phyloP scores from a whole-genome alignment of 345 rosid genomes.

The Eucalyptus pauciflora region DNA sequence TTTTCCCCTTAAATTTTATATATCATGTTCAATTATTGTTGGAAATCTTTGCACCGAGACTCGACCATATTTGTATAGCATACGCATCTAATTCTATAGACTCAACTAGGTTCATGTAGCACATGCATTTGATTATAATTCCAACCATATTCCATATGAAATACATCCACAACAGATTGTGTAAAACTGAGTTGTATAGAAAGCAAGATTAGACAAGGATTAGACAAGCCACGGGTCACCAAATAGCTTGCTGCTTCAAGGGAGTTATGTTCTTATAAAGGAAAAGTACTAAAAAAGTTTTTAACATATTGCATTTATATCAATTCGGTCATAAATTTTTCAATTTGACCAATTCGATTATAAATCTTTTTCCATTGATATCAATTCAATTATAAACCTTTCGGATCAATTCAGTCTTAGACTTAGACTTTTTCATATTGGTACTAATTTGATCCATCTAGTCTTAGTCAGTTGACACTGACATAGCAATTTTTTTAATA shows the following conservation, averaged over 20 bases:
- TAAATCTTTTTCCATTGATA: no score
- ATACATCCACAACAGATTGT: neutral
- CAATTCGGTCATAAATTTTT: no score
- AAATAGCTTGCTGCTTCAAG: neutral
- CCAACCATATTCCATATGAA: neutral
- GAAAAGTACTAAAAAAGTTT: no score
- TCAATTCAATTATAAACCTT: no score
- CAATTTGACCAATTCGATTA: no score
- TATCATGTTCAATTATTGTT: neutral
- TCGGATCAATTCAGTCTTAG: fast-evolving
- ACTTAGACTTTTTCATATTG: fast-evolving
- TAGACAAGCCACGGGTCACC: neutral
- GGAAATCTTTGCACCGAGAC: neutral
- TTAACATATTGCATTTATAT: fast-evolving
- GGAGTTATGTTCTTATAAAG: neutral
- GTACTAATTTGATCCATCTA: no score
- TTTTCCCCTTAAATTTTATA: neutral
- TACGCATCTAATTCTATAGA: neutral
- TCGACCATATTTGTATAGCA: neutral
- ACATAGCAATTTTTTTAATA: no score
- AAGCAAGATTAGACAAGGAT: neutral
- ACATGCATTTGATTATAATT: neutral
- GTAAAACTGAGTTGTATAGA: neutral
- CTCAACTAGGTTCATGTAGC: neutral
- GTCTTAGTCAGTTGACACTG: fast-evolving